A percentile compares a stretch with the other conserved stretches of the same genome.
phyloP scores from a whole-genome alignment of 2,329 filamentous ascomycete species.

The Fusarium nematophilum region DNA sequence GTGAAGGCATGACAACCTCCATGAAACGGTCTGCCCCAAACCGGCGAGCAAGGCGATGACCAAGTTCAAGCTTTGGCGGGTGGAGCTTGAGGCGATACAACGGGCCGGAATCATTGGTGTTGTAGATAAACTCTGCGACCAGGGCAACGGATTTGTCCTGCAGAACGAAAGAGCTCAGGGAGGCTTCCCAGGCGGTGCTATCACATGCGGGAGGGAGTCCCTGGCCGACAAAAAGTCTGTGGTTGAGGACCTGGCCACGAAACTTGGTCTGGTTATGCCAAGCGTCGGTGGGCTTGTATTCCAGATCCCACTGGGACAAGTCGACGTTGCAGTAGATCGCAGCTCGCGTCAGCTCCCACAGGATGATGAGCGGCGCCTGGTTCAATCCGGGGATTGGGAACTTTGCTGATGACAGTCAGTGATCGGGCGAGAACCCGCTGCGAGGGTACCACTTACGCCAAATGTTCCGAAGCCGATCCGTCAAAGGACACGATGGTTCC shows the following conservation, averaged over 20 bases:
- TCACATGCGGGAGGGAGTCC: slow-evolving; percentile 60
- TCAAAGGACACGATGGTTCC: slow-evolving; percentile 11
- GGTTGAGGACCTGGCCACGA: slow-evolving; percentile 53
- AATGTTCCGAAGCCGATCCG: slow-evolving; percentile 48
- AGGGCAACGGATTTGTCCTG: slow-evolving; percentile 56
- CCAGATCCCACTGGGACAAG: slow-evolving; percentile 48
- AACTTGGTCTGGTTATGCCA: slow-evolving; percentile 60
- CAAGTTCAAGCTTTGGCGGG: slow-evolving; percentile 60
- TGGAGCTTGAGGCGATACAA: slow-evolving; percentile 60
- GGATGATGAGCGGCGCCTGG: slow-evolving; percentile 59
- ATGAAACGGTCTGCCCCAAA: slow-evolving; percentile 70
- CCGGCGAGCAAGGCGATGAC: slow-evolving; percentile 64
- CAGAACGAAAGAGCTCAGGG: slow-evolving; percentile 51
- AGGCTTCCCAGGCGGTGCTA: slow-evolving; percentile 58
- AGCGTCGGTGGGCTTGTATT: slow-evolving; percentile 48
- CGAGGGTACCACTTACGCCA: slow-evolving; percentile 52
- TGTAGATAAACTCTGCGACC: slow-evolving; percentile 55
- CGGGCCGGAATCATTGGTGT: slow-evolving; percentile 49
- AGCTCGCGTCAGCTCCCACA: slow-evolving; percentile 65
- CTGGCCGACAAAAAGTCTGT: slow-evolving; percentile 57
- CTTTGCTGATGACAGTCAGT: slow-evolving; percentile 45
- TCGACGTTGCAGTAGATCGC: slow-evolving; percentile 59
- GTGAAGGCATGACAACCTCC: slow-evolving; percentile 63
- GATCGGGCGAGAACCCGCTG: neutral
- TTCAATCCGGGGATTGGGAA: slow-evolving; percentile 54